Percentiles rank a stretch among this genome's conserved stretches.
Conservation (phyloP, 2,329 filamentous ascomycete species). For the Penicillium sp. region DNA sequence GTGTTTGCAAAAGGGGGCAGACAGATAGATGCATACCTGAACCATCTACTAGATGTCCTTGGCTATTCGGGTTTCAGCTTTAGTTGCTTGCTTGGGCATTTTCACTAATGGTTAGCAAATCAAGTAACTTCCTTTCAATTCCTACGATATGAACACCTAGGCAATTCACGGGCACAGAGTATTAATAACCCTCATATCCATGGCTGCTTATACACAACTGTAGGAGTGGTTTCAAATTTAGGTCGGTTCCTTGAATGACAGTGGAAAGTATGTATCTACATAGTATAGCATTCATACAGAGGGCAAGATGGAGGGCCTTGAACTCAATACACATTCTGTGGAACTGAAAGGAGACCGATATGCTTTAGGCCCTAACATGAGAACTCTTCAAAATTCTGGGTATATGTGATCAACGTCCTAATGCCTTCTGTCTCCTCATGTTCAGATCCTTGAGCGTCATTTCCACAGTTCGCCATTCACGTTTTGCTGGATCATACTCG, state of each 20-base stretch:
- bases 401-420: conserved; percentile 18
- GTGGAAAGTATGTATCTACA: background rate
- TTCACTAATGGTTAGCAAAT: conserved; percentile 66
- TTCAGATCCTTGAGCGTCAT: conserved; percentile 36
- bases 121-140: conserved; percentile 65
- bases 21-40: conserved; percentile 55
- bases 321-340: background rate
- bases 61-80: conserved; percentile 83
- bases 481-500: conserved; percentile 36
- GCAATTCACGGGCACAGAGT: background rate
- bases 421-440: conserved; percentile 29
- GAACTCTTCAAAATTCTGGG: background rate
- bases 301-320: background rate
- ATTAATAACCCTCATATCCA: too few species aligned
- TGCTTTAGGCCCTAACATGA: background rate
- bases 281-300: background rate
- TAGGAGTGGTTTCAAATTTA: background rate
- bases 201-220: background rate
- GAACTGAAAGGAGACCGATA: background rate
- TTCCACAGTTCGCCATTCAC: conserved; percentile 32
- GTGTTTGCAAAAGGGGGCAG: background rate
- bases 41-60: conserved; percentile 80
- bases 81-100: conserved; percentile 59
- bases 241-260: background rate
- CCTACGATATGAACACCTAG: conserved; percentile 49